Evolutionary conservation across 441 rosid genomes (phyloP).

Genomic region (Adansonia rubrostipa): DNA sequence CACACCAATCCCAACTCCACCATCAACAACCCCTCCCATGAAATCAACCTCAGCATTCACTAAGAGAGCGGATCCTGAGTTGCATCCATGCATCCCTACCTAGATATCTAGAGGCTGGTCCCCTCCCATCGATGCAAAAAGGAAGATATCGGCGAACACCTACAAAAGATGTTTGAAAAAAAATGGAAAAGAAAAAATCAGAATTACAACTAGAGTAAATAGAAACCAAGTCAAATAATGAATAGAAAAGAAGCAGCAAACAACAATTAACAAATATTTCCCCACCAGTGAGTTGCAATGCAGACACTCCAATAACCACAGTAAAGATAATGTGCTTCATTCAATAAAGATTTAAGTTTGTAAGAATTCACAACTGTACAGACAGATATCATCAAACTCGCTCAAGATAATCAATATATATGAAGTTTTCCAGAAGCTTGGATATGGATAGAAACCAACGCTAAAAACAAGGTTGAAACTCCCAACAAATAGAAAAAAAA

Average conservation of each 20-base stretch:
- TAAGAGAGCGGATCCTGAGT: constrained; percentile 61
- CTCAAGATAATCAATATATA: neutral
- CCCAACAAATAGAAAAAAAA: neutral
- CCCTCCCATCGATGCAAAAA: constrained; percentile 48
- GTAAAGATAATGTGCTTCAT: neutral
- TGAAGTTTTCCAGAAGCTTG: neutral
- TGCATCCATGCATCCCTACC: constrained; percentile 81
- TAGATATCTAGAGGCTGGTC: constrained; percentile 37
- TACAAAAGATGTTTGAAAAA: constrained; percentile 25
- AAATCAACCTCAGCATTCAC: constrained; percentile 99
- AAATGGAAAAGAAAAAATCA: neutral
- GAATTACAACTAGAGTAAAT: neutral
- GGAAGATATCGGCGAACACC: constrained; percentile 29
- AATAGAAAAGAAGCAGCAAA: neutral
- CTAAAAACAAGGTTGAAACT: neutral
- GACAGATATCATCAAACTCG: constrained; percentile 12
- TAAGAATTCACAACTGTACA: neutral
- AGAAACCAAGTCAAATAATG: constrained; percentile 1
- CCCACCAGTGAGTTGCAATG: constrained; percentile 6
- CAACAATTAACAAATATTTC: constrained; percentile 16
- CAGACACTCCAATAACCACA: neutral
- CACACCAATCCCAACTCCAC: constrained; percentile 86
- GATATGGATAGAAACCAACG: constrained; percentile 14
- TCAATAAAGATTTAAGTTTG: constrained; percentile 10
- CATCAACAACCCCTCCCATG: constrained; percentile 98